Percentiles rank a stretch among this genome's conserved stretches.
These are phyloP conservation scores for Ophiostoma ulmi DNA, from an alignment of 2,329 filamentous ascomycete genomes.

Conservation along the genomic window DNA sequence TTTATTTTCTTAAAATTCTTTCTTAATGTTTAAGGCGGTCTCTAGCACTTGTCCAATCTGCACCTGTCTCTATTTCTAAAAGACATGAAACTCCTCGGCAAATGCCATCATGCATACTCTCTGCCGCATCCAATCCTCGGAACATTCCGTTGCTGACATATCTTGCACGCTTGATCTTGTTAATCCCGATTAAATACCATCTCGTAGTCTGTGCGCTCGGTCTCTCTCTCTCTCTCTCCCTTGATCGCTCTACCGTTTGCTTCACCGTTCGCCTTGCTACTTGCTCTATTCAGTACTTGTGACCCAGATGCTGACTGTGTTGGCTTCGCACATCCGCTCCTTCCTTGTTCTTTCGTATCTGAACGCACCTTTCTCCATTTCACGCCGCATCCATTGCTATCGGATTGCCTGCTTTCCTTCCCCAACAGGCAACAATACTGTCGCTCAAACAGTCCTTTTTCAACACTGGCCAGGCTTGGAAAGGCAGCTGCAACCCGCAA, in stretches of 20 bases:
- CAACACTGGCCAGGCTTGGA: background rate
- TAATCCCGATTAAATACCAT: background rate
- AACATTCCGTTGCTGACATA: background rate
- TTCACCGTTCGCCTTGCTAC: background rate
- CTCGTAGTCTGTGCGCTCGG: conserved; percentile 3
- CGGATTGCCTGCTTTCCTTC: background rate
- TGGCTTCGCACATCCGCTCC: background rate
- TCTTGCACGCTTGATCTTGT: background rate
- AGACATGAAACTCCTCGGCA: background rate
- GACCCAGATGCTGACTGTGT: background rate
- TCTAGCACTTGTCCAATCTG: too few species aligned
- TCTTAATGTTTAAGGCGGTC: too few species aligned
- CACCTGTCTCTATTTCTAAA: too few species aligned
- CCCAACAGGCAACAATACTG: background rate
- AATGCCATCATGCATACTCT: background rate
- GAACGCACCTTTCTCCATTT: background rate
- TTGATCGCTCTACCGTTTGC: background rate
- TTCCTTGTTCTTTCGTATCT: background rate
- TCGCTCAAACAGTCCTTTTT: background rate
- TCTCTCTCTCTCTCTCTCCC: background rate
- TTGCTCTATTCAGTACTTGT: background rate
- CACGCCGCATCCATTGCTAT: background rate
- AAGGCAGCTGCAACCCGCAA: background rate
- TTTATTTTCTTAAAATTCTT: too few species aligned
- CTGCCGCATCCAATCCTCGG: background rate